phyloP scores from a whole-genome alignment of 805 yeast genomes.

The Nakazawaea siamensis region DNA sequence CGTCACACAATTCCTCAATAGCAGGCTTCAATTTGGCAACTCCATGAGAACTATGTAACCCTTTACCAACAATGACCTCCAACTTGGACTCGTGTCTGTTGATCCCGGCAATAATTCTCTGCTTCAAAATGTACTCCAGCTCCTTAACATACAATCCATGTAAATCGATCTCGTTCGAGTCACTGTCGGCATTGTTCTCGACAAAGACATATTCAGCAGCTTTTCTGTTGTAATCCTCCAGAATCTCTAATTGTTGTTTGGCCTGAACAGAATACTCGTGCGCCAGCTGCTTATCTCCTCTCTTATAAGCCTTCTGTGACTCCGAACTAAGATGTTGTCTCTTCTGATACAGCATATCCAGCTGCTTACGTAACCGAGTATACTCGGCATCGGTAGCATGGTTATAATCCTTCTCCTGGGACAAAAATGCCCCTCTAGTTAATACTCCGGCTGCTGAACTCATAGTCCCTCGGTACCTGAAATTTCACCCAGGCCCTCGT shows the following conservation, averaged over 20 bases:
- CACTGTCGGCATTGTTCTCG: conserved; percentile 84
- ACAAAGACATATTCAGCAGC: conserved; percentile 89
- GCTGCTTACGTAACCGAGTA: conserved; percentile 52
- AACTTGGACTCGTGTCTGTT: conserved; percentile 51
- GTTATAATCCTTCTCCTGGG: conserved; percentile 48
- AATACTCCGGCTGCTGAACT: conserved; percentile 16
- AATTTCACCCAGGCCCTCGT: too few species aligned
- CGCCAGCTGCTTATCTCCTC: conserved; percentile 70
- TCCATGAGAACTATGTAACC: conserved; percentile 73
- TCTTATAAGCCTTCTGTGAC: conserved; percentile 70
- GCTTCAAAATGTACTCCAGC: conserved; percentile 70
- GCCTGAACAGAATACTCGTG: conserved; percentile 65
- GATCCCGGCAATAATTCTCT: conserved; percentile 61
- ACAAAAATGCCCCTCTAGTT: conserved; percentile 19
- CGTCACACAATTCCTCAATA: conserved; percentile 65
- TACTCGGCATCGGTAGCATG: conserved; percentile 67
- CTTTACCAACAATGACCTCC: conserved; percentile 89
- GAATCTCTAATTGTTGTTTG: conserved; percentile 47
- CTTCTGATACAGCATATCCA: conserved; percentile 56
- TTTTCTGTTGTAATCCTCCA: conserved; percentile 61
- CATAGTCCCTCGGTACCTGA: conserved; percentile 11
- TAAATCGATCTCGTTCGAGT: conserved; percentile 78
- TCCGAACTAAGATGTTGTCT: conserved; percentile 47
- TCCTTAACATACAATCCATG: conserved; percentile 91
- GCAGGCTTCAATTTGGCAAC: conserved; percentile 89